A percentile compares a stretch with the other conserved stretches of the same genome.
Conservation (phyloP, 1,284 basidiomycete species). For the Paramarasmius palmivorus region DNA sequence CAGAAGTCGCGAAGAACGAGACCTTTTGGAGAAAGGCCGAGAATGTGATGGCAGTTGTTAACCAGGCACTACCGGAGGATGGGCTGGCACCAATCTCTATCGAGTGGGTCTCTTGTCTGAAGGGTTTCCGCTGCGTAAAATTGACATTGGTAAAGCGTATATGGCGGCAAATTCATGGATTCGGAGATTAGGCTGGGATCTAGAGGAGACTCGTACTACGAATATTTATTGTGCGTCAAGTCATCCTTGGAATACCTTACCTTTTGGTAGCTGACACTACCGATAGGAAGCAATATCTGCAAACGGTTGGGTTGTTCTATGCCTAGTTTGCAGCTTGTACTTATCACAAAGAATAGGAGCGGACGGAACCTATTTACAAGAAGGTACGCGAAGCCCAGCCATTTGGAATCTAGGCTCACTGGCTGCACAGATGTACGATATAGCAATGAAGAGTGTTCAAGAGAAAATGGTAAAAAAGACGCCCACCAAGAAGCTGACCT, state of each 20-base stretch:
- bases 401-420: neutral
- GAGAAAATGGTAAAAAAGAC: constrained; percentile 64
- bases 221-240: constrained; percentile 72
- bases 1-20: constrained; percentile 59
- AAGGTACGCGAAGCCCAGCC: constrained; percentile 39
- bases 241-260: neutral
- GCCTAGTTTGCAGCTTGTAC: neutral
- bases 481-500: constrained; percentile 54
- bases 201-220: constrained; percentile 88
- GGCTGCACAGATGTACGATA: constrained; percentile 71
- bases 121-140: neutral
- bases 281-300: constrained; percentile 69
- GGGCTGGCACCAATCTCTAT: constrained; percentile 82
- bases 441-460: constrained; percentile 77
- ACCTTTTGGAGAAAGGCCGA: constrained; percentile 70
- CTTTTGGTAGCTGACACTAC: neutral
- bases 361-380: constrained; percentile 71
- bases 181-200: constrained; percentile 86
- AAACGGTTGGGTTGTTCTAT: constrained; percentile 46
- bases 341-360: constrained; percentile 5
- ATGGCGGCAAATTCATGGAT: constrained; percentile 67
- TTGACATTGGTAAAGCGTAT: constrained; percentile 39
- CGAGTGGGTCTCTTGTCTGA: constrained; percentile 42
- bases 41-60: constrained; percentile 58
- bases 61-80: constrained; percentile 53